Conservation (phyloP, 208 protist species). For the Phytomonas sp. region DNA sequence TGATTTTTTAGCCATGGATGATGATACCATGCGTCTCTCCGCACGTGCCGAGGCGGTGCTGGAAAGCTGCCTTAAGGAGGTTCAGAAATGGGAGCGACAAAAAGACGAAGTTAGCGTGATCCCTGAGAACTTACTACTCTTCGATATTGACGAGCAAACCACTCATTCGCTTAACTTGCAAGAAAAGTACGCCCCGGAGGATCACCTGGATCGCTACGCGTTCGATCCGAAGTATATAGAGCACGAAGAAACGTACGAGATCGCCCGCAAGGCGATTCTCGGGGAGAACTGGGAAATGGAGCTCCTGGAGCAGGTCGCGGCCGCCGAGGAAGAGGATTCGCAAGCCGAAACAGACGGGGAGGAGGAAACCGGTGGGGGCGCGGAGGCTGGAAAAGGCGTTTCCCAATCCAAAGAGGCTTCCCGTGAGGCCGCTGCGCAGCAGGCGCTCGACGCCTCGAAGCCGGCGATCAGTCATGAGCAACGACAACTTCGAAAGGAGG, state of each 20-base stretch:
- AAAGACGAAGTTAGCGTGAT: constrained; percentile 79
- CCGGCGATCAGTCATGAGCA: constrained; percentile 79
- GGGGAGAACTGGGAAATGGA: constrained; percentile 87
- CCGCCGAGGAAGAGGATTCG: constrained; percentile 35
- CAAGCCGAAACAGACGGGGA: constrained; percentile 26
- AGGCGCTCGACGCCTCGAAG: constrained; percentile 1
- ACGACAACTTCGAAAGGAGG: constrained; percentile 88
- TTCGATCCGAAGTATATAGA: constrained; percentile 90
- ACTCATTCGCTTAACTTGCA: constrained; percentile 93
- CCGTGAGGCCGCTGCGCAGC: neutral
- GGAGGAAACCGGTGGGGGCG: constrained; percentile 8
- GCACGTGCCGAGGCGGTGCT: constrained; percentile 95
- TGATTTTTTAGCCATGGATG: constrained; percentile 75
- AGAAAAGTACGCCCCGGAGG: constrained; percentile 82
- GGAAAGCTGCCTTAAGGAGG: constrained; percentile 90
- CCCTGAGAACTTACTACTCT: constrained; percentile 77
- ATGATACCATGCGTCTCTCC: constrained; percentile 91
- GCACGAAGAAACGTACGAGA: constrained; percentile 92
- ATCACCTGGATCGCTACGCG: constrained; percentile 89
- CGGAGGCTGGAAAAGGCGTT: neutral
- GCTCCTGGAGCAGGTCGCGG: constrained; percentile 51
- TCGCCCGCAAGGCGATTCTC: constrained; percentile 85
- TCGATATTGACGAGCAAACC: constrained; percentile 93
- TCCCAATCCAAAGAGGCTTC: neutral
- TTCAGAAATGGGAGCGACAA: constrained; percentile 78